These are phyloP conservation scores for Toxoplasma gondii DNA, from an alignment of 169 alveolate genomes.

Conservation along the genomic window DNA sequence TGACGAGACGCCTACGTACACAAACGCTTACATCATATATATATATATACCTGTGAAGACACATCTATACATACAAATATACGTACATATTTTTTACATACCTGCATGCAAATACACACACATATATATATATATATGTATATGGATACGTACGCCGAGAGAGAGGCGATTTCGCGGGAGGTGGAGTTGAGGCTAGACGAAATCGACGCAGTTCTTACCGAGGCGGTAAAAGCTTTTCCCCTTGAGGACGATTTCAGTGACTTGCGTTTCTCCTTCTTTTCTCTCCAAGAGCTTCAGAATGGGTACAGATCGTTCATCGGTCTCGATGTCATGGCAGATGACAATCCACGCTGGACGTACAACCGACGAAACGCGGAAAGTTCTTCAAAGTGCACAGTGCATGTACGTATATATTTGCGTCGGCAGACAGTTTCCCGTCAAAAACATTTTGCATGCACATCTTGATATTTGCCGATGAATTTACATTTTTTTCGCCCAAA, in stretches of 20 bases:
- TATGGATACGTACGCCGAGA: neutral
- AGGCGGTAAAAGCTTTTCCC: conserved; percentile 67
- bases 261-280: conserved; percentile 51
- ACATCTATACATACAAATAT: neutral
- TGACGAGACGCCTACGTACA: neutral
- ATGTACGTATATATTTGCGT: neutral
- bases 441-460: no score
- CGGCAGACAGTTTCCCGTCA: no score
- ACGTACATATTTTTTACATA: neutral
- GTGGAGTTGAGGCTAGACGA: no score
- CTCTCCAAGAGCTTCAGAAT: conserved; percentile 58
- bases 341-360: conserved; percentile 67
- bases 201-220: conserved; percentile 17
- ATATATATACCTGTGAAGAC: neutral
- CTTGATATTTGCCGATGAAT: no score
- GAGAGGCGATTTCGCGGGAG: no score
- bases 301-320: conserved; percentile 55
- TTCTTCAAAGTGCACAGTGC: neutral
- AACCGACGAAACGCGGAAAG: neutral
- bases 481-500: no score
- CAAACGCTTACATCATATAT: neutral
- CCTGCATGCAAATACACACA: neutral
- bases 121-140: neutral
- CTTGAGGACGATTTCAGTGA: conserved; percentile 45
- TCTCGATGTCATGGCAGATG: conserved; percentile 67